Percentiles rank a stretch among this genome's conserved stretches.
phyloP scores from a whole-genome alignment of 1,284 basidiomycete species.

The Mycosarcoma maydis region DNA sequence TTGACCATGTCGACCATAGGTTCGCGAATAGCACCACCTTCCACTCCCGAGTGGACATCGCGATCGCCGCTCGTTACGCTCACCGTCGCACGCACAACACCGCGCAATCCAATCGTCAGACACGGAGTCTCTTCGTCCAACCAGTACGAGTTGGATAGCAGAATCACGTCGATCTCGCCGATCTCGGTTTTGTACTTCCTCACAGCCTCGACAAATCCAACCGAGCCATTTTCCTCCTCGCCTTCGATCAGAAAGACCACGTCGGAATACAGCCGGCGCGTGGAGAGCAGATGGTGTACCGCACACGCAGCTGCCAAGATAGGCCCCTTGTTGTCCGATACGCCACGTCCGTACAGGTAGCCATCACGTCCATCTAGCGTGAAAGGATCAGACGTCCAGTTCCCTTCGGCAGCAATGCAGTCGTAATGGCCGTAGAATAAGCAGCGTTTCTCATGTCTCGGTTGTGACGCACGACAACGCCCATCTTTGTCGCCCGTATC shows the following conservation, averaged over 20 bases:
- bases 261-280: slow-evolving; percentile 81
- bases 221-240: slow-evolving; percentile 91
- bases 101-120: slow-evolving; percentile 91
- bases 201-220: slow-evolving; percentile 82
- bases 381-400: slow-evolving; percentile 89
- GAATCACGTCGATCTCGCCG: slow-evolving; percentile 57
- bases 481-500: slow-evolving; percentile 8
- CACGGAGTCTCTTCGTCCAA: slow-evolving; percentile 93
- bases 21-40: slow-evolving; percentile 86
- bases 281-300: slow-evolving; percentile 79
- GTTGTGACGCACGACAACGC: slow-evolving; percentile 2
- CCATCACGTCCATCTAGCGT: slow-evolving; percentile 84
- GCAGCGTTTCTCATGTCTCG: slow-evolving; percentile 30
- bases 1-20: slow-evolving; percentile 92
- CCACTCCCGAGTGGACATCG: slow-evolving; percentile 89
- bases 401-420: slow-evolving; percentile 53
- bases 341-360: slow-evolving; percentile 91
- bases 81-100: slow-evolving; percentile 85
- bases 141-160: slow-evolving; percentile 86
- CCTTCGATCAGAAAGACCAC: slow-evolving; percentile 92
- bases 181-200: slow-evolving; percentile 73
- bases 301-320: slow-evolving; percentile 91
- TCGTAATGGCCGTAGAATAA: slow-evolving; percentile 66
- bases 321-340: slow-evolving; percentile 83
- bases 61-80: slow-evolving; percentile 73